A percentile compares a stretch with the other conserved stretches of the same genome.
Conservation (phyloP, 2,329 filamentous ascomycete genomes). For the Aspergillus aculeatinus region DNA sequence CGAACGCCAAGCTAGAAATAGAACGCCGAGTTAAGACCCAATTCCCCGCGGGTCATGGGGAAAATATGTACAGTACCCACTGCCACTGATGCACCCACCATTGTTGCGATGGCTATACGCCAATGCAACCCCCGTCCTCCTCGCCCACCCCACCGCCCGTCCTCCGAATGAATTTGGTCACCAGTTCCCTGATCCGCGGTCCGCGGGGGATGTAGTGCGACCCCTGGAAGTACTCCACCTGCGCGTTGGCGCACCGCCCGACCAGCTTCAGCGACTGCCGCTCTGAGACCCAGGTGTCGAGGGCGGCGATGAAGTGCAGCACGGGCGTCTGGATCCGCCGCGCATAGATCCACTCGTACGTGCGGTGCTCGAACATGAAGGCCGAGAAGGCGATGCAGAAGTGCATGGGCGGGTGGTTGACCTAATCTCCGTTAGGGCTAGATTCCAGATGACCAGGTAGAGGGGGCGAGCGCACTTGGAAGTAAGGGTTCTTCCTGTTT, state of each 20-base stretch:
- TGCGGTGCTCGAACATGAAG: background rate
- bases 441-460: background rate
- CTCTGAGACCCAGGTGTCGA: background rate
- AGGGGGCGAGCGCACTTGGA: background rate
- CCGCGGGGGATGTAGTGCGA: background rate
- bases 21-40: no score
- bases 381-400: background rate
- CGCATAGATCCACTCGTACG: background rate
- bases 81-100: background rate
- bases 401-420: background rate
- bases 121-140: background rate
- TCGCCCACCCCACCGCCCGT: background rate
- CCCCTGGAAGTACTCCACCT: background rate
- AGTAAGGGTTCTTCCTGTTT: background rate
- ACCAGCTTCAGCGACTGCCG: background rate
- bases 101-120: background rate
- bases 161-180: background rate
- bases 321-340: background rate
- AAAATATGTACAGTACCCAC: background rate
- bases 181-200: background rate
- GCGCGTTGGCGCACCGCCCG: background rate
- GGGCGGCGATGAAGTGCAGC: background rate
- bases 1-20: no score
- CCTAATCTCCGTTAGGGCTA: background rate
- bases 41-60: no score